phyloP scores from a whole-genome alignment of 352 stramenopile genomes.

The Globisporangium megalacanthum region DNA sequence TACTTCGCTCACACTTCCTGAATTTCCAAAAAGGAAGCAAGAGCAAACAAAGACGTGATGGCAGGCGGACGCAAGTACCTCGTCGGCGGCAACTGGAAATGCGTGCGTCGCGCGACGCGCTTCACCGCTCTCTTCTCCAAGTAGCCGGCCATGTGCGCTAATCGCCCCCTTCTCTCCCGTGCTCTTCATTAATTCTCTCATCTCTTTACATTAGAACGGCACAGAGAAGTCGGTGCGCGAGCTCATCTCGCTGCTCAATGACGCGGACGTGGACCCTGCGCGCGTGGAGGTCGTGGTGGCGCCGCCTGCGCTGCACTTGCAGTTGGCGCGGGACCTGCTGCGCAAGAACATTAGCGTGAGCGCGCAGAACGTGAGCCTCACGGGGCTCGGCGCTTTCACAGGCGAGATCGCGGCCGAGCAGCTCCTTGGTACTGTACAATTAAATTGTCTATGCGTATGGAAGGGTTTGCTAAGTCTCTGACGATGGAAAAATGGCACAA shows the following conservation, averaged over 20 bases:
- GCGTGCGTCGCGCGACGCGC: slow-evolving; percentile 35
- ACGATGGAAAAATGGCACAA: neutral
- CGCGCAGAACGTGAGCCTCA: slow-evolving; percentile 79
- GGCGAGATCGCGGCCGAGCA: slow-evolving; percentile 89
- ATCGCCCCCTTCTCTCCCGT: neutral
- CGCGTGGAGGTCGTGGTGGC: slow-evolving; percentile 79
- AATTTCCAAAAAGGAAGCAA: neutral
- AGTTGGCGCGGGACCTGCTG: slow-evolving; percentile 40
- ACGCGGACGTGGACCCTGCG: slow-evolving; percentile 46
- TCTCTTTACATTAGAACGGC: slow-evolving; percentile 29
- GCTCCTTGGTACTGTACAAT: slow-evolving; percentile 47
- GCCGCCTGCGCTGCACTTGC: slow-evolving; percentile 66
- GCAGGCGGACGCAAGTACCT: slow-evolving; percentile 63
- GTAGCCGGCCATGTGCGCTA: neutral
- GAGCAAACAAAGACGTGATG: neutral
- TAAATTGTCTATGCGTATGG: too few relatives aligned
- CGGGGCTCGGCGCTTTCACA: slow-evolving; percentile 90
- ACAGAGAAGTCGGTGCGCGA: slow-evolving; percentile 81
- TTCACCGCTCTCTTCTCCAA: slow-evolving; percentile 3
- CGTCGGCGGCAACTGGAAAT: slow-evolving; percentile 95
- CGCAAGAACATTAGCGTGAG: slow-evolving; percentile 63
- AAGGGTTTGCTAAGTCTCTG: too few relatives aligned
- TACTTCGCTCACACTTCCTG: too few relatives aligned
- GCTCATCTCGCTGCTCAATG: slow-evolving; percentile 83
- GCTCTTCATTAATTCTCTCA: neutral